Evolutionary conservation across 345 rosid species (phyloP).

Genomic region (Heritiera littoralis): DNA sequence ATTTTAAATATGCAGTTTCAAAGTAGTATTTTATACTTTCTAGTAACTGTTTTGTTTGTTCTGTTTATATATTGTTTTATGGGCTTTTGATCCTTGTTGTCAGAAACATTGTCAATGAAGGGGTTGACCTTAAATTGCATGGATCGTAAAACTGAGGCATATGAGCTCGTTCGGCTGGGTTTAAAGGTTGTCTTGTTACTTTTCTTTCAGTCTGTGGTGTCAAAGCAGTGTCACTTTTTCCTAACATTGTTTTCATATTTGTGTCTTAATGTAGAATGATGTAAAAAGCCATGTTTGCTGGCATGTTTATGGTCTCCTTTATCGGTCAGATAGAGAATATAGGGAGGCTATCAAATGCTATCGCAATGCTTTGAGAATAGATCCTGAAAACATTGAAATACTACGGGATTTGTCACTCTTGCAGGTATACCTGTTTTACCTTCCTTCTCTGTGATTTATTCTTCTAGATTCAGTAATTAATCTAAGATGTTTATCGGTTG

Average conservation of each 20-base stretch:
- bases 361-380: conserved; percentile 89
- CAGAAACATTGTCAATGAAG: conserved; percentile 99
- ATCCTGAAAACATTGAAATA: conserved; percentile 98
- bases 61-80: conserved; percentile 3
- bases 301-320: conserved; percentile 98
- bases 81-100: conserved; percentile 16
- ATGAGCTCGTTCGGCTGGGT: conserved; percentile 93
- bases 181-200: conserved; percentile 64
- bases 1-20: not conserved
- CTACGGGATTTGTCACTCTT: conserved; percentile 90
- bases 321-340: conserved; percentile 98
- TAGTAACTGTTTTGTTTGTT: not conserved
- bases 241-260: conserved; percentile 23
- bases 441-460: not conserved
- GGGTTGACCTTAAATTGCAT: conserved; percentile 96
- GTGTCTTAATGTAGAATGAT: conserved; percentile 74
- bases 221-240: conserved; percentile 6
- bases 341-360: conserved; percentile 99
- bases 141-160: conserved; percentile 98
- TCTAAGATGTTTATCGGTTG: not conserved
- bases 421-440: conserved; percentile 54
- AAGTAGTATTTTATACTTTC: not conserved
- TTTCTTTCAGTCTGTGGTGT: conserved; percentile 19
- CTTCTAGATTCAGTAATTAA: not conserved
- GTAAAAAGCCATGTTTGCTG: conserved; percentile 99